phyloP scores from a whole-genome alignment of 495 filamentous ascomycete genomes.

The Achaetomiella virescens region DNA sequence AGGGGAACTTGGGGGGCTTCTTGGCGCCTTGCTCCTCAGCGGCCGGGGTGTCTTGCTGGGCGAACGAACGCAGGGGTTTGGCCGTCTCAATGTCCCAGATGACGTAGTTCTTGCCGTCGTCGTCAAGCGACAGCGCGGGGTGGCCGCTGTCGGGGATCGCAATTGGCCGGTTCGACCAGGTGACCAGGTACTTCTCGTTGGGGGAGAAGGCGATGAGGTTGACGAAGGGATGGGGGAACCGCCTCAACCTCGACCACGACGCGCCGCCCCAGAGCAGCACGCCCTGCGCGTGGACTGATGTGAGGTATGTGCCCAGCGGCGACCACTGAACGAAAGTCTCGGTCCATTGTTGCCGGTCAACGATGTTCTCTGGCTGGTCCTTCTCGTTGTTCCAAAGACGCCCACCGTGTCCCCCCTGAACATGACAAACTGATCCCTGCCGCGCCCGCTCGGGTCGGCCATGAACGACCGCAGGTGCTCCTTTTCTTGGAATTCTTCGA shows the following conservation, averaged over 20 bases:
- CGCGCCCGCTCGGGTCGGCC: constrained; percentile 74
- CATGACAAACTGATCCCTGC: constrained; percentile 90
- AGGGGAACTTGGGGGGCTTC: constrained; percentile 83
- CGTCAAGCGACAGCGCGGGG: constrained; percentile 74
- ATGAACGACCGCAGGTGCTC: constrained; percentile 94
- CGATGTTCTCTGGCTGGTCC: constrained; percentile 77
- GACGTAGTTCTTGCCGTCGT: constrained; percentile 98
- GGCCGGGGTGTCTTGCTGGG: constrained; percentile 72
- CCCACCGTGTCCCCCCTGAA: constrained; percentile 84
- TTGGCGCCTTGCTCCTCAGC: constrained; percentile 43
- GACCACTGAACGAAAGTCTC: constrained; percentile 98
- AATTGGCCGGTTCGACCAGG: constrained; percentile 91
- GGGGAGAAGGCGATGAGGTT: constrained; percentile 96
- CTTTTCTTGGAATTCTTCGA: constrained; percentile 79
- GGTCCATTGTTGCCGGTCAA: constrained; percentile 92
- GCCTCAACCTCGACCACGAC: constrained; percentile 81
- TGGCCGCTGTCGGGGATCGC: constrained; percentile 79
- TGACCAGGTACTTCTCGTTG: constrained; percentile 85
- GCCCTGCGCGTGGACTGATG: constrained; percentile 90
- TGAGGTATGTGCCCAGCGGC: constrained; percentile 85
- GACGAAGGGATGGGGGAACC: constrained; percentile 90
- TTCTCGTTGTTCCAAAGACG: constrained; percentile 97
- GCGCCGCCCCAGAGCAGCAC: constrained; percentile 94
- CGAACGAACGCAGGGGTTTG: constrained; percentile 87
- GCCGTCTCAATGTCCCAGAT: constrained; percentile 94